Base-by-base conservation (phyloP, 208 protist genomes). In the Trypanosoma vivax region DNA sequence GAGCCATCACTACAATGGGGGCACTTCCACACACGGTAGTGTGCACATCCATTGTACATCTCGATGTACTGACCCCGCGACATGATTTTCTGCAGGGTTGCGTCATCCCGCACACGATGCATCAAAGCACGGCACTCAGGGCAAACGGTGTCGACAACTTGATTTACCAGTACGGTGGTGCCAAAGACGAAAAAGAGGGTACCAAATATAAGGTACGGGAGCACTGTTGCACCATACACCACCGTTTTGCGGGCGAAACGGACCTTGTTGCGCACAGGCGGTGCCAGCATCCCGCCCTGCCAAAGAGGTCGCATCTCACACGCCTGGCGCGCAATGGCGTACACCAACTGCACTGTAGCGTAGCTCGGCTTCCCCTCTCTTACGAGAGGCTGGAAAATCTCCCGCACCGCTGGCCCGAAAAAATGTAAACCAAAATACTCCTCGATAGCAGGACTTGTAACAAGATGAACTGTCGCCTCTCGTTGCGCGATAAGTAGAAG, bases 1-100 rank as follows among this genome's bases (percentile, higher is more conserved):
- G 43, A 35, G 42, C 78, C 56, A 24, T 72, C 50, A 13, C 62
- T 43, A 60, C 79, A 88, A 49, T 85, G 68, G 23, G 76, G 74
- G 40, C 85, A 92, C 60, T 81, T 74, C 76, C 77, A 90, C 34
- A 92, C 81, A 11, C 78, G 74, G 63, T 90, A 92, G 65, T 86
- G 70, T 3, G 85, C 72, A 49, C 85, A 92, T 6, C 70, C 79
- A 42, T 92, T 87, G 16, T 73, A 52, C 19, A 72, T 60, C 68
- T 92, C 81, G 16, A 92, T 67, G 60, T 83, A 82, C 61, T 92
- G 79, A 0, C 85, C 85, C 11, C 25, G 68, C 19, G 64, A 74
- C 79, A 92, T 81, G 9, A 88, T 41, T 49, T 56, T 35, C 51
- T 76, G 54, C 51, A 88, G 49, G 19, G 65, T 82, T 7, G 65